These are phyloP conservation scores for Vanrija sp. DNA, from an alignment of 1,284 basidiomycete species.

Conservation along the genomic window DNA sequence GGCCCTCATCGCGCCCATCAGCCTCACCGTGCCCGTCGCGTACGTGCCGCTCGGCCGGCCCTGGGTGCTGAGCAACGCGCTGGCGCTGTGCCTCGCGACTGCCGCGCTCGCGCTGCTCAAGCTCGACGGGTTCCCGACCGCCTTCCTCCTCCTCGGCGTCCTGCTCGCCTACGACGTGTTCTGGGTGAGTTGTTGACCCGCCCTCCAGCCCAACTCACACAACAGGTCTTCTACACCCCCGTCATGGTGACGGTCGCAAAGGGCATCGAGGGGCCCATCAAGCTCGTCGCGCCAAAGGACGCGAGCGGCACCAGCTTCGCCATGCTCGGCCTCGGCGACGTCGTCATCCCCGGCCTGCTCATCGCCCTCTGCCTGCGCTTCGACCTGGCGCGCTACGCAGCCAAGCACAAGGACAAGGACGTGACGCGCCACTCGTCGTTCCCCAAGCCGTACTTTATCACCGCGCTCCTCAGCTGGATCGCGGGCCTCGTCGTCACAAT, in stretches of 20 bases:
- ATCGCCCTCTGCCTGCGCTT: slow-evolving; percentile 83
- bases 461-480: slow-evolving; percentile 71
- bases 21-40: slow-evolving; percentile 62
- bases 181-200: slow-evolving; percentile 53
- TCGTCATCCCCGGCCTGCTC: slow-evolving; percentile 69
- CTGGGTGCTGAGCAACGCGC: slow-evolving; percentile 70
- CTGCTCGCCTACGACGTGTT: slow-evolving; percentile 82
- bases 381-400: slow-evolving; percentile 58
- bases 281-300: slow-evolving; percentile 73
- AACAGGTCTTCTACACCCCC: slow-evolving; percentile 45
- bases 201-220: background rate
- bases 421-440: slow-evolving; percentile 49
- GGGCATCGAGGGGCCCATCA: slow-evolving; percentile 89
- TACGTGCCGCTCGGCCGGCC: slow-evolving; percentile 64
- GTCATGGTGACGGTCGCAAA: slow-evolving; percentile 88
- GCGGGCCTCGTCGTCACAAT: slow-evolving; percentile 74
- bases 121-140: slow-evolving; percentile 87
- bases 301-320: slow-evolving; percentile 57
- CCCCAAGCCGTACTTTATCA: slow-evolving; percentile 72
- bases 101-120: slow-evolving; percentile 77
- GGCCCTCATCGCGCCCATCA: slow-evolving; percentile 61
- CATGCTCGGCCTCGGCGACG: slow-evolving; percentile 83
- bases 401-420: slow-evolving; percentile 24
- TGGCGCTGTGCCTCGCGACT: slow-evolving; percentile 79
- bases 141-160: slow-evolving; percentile 70